These are phyloP conservation scores for Geotrichum australiense DNA, from an alignment of 1,139 yeast genomes.

Conservation along the genomic window DNA sequence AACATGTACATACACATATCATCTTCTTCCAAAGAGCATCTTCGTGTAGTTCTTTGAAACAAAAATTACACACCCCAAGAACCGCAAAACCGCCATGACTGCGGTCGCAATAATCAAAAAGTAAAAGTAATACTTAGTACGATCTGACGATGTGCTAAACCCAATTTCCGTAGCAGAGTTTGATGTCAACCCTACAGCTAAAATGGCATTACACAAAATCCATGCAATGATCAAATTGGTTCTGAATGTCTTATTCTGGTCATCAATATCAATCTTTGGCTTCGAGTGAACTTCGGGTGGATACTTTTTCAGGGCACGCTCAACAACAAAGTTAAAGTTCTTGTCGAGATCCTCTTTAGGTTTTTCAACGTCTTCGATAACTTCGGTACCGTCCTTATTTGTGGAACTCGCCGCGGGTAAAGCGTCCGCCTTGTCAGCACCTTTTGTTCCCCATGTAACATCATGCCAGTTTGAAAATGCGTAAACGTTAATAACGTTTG, in stretches of 20 bases:
- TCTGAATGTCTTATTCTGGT: constrained; percentile 64
- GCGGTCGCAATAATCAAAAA: constrained; percentile 79
- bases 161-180: constrained; percentile 30
- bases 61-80: constrained; percentile 60
- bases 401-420: constrained; percentile 48
- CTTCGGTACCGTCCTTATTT: constrained; percentile 60
- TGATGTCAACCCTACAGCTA: constrained; percentile 56
- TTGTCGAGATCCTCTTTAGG: constrained; percentile 62
- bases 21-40: constrained; percentile 18
- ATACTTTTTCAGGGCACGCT: constrained; percentile 41
- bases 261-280: constrained; percentile 34
- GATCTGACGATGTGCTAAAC: constrained; percentile 33
- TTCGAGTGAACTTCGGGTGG: constrained; percentile 30
- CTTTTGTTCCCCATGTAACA: constrained; percentile 98
- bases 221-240: constrained; percentile 74
- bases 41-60: constrained; percentile 39
- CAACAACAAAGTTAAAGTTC: constrained; percentile 39
- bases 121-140: constrained; percentile 55
- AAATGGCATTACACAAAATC: constrained; percentile 67
- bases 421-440: constrained; percentile 58
- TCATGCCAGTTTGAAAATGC: constrained; percentile 96
- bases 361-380: constrained; percentile 63
- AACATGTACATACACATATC: background rate
- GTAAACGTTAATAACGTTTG: constrained; percentile 66
- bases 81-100: constrained; percentile 65